Base-by-base conservation (phyloP, 1,284 basidiomycete genomes). In the Ceraceosorus bombacis region DNA sequence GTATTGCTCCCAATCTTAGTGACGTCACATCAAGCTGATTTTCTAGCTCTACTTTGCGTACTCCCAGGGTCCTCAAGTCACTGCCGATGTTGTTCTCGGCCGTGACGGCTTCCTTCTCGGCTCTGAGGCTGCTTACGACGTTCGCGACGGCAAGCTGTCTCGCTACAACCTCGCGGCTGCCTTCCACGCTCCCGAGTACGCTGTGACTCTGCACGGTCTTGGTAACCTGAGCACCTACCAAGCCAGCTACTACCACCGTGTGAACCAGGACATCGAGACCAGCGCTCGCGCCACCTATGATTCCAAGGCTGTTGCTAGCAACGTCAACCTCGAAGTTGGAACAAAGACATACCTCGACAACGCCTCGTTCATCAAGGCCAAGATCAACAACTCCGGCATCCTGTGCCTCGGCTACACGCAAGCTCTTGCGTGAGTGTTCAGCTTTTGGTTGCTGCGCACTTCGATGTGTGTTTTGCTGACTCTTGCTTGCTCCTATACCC, bases 221-320 rank as follows among this genome's bases (percentile, higher is more conserved):
- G 88, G 90, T 83, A 97, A 96, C 85, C 81, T 96, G 79, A 88
- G 87, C 77, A 87, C 87, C 76, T 97, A 92, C 84, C 84, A 88
- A 64, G 95, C 94, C 71, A 90, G 88, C 80, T 98, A 97, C 85
- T 98, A 97, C 84, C 95, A 99, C 86, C 89, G 89, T 73, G 93
- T 98, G 78, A 89, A 84, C 80, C 79, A 81, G 72, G 93, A 97
- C 78, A 91, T 96, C 64, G 94, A 99, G 83, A 95, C 92, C 67
- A 93, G 92, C 79, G 94, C 93, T 73, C 71, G 74, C 49, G 78
- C 94, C 58, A 85, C 94, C 79, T 98, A 95, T 81, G 92, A 97
- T 82, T 85, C 88, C 80, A 94, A 95, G 83, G 83, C 87, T 61
- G 60, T 76, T 53, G 85, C 88, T 69, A 85, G 86, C 68, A 87